Base-by-base conservation (phyloP, 257 asterid species). In the Cinchona pubescens region DNA sequence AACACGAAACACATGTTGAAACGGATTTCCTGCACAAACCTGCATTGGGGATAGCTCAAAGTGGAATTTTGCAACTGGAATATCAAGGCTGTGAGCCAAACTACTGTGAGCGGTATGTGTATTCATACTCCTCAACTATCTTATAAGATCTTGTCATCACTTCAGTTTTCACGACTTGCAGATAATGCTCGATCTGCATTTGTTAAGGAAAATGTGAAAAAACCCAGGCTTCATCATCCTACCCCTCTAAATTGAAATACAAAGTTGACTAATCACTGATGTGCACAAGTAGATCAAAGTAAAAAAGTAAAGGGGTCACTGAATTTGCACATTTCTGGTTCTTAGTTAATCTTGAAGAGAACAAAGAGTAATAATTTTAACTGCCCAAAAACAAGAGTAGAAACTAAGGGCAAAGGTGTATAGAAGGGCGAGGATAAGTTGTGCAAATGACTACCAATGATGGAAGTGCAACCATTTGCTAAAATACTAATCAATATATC, bases 21-120 rank as follows among this genome's bases (percentile, higher is more conserved):
- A 70, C 19, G 66, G 73, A 79, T 56, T 32, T 73, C 69, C 63
- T 46, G 45, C 14, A 75, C 30, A 64, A 73, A 92, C 99, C 98
- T 95, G 98, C 97, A 95, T 90, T 1, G 99, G 96, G 3, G 99
- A 95, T 48, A 75, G 92, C 83, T 95, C 97, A 66, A 81, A 92
- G 82, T 90, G 97, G 79, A 95, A 95, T 77, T 91, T 95, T 9
- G 91, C 94, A 42, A 81, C 97, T 10, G 98, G 99, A 81, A 95
- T 85, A 78, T 88, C 71, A 43, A 83, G 75, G 82, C 96, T 93
- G 86, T 88, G 96, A 71, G 82, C 82, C 89, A 95, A 84, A 83
- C 99, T 95, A 82, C 96, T 91, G 80, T 95, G 99, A 2, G 98
- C 97, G 56, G 98, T n/a, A n/a, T n/a, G n/a, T 92, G 83, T 95